Base-by-base conservation (phyloP, 805 yeast genomes). In the Zygoascus ofunaensis region DNA sequence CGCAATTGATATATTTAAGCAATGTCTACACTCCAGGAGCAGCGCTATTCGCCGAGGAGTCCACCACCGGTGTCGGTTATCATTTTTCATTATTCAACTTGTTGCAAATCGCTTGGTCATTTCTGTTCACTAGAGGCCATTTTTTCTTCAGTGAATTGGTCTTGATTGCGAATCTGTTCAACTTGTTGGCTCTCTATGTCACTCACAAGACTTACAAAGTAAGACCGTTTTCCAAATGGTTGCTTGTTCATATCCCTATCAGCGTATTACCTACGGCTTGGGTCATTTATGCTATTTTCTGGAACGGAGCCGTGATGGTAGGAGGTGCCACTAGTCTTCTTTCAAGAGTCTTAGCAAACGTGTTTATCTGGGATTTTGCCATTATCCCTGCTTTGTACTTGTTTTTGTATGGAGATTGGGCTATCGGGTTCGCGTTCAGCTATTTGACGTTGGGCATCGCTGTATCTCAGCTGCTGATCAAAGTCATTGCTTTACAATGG, bases 261-360 rank as follows among this genome's bases (percentile, higher is more conserved):
- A 72, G 77, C 7, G 85, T 89, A 0, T 53, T 83, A 54, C 94
- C 95, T 12, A 61, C 82, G 44, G 70, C 82, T 26, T 86, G 94
- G 94, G 63, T 80, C 32, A 59, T 82, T 47, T 82, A 78, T 56
- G 80, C 79, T 20, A 59, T 85, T 33, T 82, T 84, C 68, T 86
- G 94, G 94, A 82, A 82, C 57, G 94, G 94, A 38, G 87, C 94
- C 1, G 81, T 80, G 23, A 59, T 81, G 58, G 74, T 80, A 65
- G 82, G 80, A 48, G 74, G 82, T 10, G 73, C 73, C 44, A 72
- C 74, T 54, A 60, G 68, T 21, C 24, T 44, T 21, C 63, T 74
- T 18, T 78, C 86, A 14, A 71, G 94, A 47, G 63, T 85, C 41
- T 49, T 84, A 19, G 85, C 90, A 42, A 84, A 85, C 60, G 60